phyloP scores from a whole-genome alignment of 768 basidiomycete species.

The Lactarius vividus region DNA sequence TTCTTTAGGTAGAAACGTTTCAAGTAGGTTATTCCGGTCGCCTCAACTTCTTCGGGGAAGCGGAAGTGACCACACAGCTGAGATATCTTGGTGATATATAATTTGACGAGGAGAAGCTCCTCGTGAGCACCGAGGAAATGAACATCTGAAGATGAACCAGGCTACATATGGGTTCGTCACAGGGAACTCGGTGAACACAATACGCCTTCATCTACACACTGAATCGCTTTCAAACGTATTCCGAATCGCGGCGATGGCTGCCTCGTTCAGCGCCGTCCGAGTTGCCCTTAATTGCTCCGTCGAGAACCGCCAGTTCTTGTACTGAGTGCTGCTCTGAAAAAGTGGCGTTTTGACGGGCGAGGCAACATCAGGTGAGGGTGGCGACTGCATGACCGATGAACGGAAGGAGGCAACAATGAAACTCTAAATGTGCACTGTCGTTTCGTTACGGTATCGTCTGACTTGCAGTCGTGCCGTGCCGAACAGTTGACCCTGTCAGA shows the following conservation, averaged over 20 bases:
- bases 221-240: slow-evolving; percentile 75
- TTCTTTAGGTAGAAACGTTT: slow-evolving; percentile 98
- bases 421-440: neutral
- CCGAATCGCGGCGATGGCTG: slow-evolving; percentile 74
- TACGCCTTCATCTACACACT: slow-evolving; percentile 44
- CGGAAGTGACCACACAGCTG: slow-evolving; percentile 82
- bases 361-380: slow-evolving; percentile 10
- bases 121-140: slow-evolving; percentile 79
- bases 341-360: slow-evolving; percentile 42
- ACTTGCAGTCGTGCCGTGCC: too few relatives aligned
- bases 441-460: neutral
- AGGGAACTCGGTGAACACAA: neutral
- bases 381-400: slow-evolving; percentile 13
- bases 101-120: slow-evolving; percentile 83
- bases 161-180: slow-evolving; percentile 38
- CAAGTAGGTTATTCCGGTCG: slow-evolving; percentile 87
- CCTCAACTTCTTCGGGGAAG: slow-evolving; percentile 90
- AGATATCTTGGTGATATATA: slow-evolving; percentile 84
- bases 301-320: slow-evolving; percentile 87
- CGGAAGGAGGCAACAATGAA: neutral
- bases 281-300: slow-evolving; percentile 56
- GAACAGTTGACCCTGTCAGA: too few relatives aligned
- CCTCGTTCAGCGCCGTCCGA: slow-evolving; percentile 66
- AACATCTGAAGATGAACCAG: slow-evolving; percentile 68
- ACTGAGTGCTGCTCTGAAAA: slow-evolving; percentile 80